Conservation (phyloP, 2,329 filamentous ascomycete genomes). For the Aureobasidium sp. region DNA sequence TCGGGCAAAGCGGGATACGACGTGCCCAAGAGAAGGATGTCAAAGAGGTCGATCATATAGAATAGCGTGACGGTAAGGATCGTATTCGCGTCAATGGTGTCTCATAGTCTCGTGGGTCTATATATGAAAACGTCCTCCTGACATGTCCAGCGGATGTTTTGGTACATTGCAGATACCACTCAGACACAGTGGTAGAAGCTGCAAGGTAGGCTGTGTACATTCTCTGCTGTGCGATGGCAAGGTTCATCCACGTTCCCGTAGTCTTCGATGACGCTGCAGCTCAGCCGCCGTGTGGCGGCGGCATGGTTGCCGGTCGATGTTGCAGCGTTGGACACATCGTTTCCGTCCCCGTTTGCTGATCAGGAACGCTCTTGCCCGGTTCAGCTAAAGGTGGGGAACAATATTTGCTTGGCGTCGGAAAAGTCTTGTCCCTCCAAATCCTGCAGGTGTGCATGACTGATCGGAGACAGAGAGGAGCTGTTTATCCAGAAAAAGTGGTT, state of each 20-base stretch:
- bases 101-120: conserved; percentile 2
- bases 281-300: conserved; percentile 13
- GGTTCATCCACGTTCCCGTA: conserved; percentile 10
- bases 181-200: background rate
- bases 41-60: background rate
- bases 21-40: conserved; percentile 6
- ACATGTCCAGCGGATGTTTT: background rate
- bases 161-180: background rate
- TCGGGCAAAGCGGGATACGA: background rate
- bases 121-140: conserved; percentile 13
- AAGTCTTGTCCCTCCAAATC: conserved; percentile 1
- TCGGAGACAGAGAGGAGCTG: background rate
- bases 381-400: conserved; percentile 9
- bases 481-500: background rate
- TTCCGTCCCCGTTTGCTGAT: conserved; percentile 6
- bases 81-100: conserved; percentile 9
- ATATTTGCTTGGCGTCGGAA: conserved; percentile 8
- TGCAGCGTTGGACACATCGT: conserved; percentile 5
- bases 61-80: conserved; percentile 11
- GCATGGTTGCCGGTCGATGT: conserved; percentile 5
- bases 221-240: conserved; percentile 6
- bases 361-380: conserved; percentile 1
- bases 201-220: background rate
- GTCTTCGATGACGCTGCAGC: conserved; percentile 5
- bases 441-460: background rate